A percentile compares a stretch with the other conserved stretches of the same genome.
Evolutionary conservation across 192 early-diverging fungal species (phyloP).

Genomic region (Mortierella alpina): DNA sequence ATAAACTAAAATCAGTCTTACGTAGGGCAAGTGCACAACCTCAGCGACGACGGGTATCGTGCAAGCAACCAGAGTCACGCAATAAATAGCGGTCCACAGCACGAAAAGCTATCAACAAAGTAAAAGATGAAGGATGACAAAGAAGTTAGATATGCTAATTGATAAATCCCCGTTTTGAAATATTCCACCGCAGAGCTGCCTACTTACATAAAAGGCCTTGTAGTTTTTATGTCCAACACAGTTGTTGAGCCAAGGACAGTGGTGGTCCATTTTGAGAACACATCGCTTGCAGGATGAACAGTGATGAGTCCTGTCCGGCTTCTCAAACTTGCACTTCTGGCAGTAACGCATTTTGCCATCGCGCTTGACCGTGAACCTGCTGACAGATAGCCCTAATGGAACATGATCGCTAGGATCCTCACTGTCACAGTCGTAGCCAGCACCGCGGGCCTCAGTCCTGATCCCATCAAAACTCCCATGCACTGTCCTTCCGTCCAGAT

Average conservation of each 20-base stretch:
- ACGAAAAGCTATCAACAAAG: conserved; percentile 42
- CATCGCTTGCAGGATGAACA: conserved; percentile 50
- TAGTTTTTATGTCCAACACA: conserved; percentile 57
- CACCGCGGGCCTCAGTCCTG: neutral
- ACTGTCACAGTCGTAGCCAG: conserved; percentile 16
- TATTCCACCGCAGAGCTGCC: neutral
- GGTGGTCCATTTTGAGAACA: conserved; percentile 60
- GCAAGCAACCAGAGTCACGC: conserved; percentile 31
- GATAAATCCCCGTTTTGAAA: neutral
- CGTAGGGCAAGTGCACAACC: conserved; percentile 25
- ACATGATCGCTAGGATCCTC: conserved; percentile 18
- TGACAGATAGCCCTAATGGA: conserved; percentile 21
- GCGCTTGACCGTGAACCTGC: conserved; percentile 51
- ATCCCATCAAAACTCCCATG: neutral
- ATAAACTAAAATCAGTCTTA: conserved; percentile 8
- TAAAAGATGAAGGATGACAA: neutral
- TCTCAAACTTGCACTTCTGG: conserved; percentile 58
- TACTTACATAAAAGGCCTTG: conserved; percentile 51
- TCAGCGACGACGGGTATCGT: conserved; percentile 46
- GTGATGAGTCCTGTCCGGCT: conserved; percentile 59
- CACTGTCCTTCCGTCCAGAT: conserved; percentile 17
- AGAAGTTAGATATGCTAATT: neutral
- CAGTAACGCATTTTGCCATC: conserved; percentile 58
- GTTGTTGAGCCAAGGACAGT: conserved; percentile 61
- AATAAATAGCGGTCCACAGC: conserved; percentile 50